These are phyloP conservation scores for Xanthoceras sorbifolium DNA, from an alignment of 345 rosid species.

Conservation along the genomic window DNA sequence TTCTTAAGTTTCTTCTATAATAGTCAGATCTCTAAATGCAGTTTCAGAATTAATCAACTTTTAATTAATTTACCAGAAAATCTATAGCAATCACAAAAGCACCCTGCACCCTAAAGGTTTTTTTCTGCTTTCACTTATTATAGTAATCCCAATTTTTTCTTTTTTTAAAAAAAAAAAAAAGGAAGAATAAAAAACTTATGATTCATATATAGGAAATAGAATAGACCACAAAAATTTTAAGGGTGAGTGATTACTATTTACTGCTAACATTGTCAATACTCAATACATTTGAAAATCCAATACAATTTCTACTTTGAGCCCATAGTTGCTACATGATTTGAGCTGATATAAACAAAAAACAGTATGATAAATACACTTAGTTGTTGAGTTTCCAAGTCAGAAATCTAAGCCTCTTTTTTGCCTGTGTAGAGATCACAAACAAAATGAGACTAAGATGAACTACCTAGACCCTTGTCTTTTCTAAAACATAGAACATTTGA, in stretches of 20 bases:
- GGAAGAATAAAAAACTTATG: background rate
- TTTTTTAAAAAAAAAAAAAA: no score
- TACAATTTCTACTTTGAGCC: no score
- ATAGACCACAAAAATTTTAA: background rate
- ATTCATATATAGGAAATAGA: no score
- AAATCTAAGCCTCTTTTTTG: background rate
- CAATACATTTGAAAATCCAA: no score
- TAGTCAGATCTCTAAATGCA: no score
- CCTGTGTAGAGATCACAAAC: constrained; percentile 2
- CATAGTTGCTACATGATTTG: no score
- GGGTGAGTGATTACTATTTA: background rate
- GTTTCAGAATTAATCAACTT: no score
- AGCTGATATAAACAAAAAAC: background rate
- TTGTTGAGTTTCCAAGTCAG: background rate
- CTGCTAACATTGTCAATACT: no score
- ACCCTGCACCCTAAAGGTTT: no score
- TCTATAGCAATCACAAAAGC: no score
- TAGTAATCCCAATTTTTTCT: background rate
- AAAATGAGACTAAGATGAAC: background rate
- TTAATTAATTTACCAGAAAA: background rate
- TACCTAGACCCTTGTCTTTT: background rate
- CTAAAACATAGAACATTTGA: background rate
- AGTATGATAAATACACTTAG: background rate
- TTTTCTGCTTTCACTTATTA: no score
- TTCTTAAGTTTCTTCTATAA: no score